A percentile compares a stretch with the other conserved stretches of the same genome.
These are phyloP conservation scores for Colletotrichum tofieldiae DNA, from an alignment of 2,329 filamentous ascomycete genomes.

Conservation along the genomic window DNA sequence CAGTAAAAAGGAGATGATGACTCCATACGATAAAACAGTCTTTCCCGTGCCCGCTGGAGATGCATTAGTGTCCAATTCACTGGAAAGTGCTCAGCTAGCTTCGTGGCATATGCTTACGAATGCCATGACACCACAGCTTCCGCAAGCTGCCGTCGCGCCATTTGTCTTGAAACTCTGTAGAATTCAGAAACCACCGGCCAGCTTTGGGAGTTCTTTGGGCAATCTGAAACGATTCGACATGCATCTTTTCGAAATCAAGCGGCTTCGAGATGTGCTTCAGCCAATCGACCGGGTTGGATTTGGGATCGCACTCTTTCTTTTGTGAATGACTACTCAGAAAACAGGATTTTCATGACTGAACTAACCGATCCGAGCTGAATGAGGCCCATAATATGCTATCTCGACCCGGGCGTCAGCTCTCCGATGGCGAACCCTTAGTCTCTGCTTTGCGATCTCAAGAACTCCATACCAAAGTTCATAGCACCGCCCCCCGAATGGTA, in stretches of 20 bases:
- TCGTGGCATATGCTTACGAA: constrained; percentile 1
- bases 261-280: constrained; percentile 14
- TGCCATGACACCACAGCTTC: constrained; percentile 22
- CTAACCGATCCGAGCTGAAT: not conserved
- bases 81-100: not conserved
- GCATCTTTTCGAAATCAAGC: constrained; percentile 17
- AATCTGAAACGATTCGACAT: constrained; percentile 9
- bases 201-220: constrained; percentile 10
- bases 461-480: constrained; percentile 29
- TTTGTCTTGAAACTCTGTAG: not conserved
- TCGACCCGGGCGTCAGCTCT: constrained; percentile 7
- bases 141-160: constrained; percentile 13
- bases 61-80: not conserved
- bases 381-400: constrained; percentile 1
- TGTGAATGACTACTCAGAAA: not conserved
- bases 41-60: constrained; percentile 22
- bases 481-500: not conserved
- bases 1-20: too few relatives aligned
- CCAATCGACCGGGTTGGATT: constrained; percentile 9
- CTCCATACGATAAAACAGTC: constrained; percentile 6
- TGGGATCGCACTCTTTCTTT: not conserved
- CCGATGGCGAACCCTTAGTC: not conserved
- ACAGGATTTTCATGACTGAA: not conserved
- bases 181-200: constrained; percentile 3
- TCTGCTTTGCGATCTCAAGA: not conserved